Evolutionary conservation across 1,139 yeast genomes (phyloP).

Genomic region (Magnusiomyces clavatus): DNA sequence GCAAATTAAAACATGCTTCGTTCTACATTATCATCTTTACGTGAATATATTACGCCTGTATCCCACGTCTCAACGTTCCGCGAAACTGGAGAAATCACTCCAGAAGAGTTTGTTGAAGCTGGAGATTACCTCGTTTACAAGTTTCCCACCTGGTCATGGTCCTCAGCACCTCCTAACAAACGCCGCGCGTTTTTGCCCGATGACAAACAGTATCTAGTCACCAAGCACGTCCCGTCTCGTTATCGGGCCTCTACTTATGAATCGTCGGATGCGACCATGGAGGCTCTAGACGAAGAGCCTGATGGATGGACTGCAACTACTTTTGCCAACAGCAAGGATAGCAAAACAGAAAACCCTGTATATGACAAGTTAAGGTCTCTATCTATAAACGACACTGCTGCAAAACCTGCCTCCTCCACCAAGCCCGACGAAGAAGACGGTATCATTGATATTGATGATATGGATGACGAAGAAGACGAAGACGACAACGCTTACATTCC

Average conservation of each 20-base stretch:
- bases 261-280: constrained; percentile 35
- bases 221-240: constrained; percentile 82
- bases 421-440: constrained; percentile 18
- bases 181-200: constrained; percentile 68
- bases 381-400: not conserved
- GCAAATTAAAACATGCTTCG: constrained; percentile 38
- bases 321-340: constrained; percentile 6
- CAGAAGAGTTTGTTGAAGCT: constrained; percentile 84
- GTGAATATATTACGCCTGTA: constrained; percentile 86
- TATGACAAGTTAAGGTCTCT: not conserved
- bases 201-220: constrained; percentile 80
- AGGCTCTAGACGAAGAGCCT: constrained; percentile 35
- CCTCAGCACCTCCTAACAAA: constrained; percentile 53
- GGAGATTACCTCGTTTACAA: constrained; percentile 87
- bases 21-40: constrained; percentile 72
- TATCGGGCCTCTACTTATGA: constrained; percentile 61
- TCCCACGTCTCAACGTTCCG: constrained; percentile 74
- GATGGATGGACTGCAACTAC: constrained; percentile 48
- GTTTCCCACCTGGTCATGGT: constrained; percentile 98
- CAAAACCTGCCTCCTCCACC: not conserved
- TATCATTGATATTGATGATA: constrained; percentile 29
- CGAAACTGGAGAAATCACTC: constrained; percentile 84
- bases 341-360: constrained; percentile 1
- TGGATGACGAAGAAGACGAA: constrained; percentile 26
- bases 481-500: constrained; percentile 20